These are phyloP conservation scores for Phaeosphaeriaceae sp. DNA, from an alignment of 2,329 filamentous ascomycete species.

Conservation along the genomic window DNA sequence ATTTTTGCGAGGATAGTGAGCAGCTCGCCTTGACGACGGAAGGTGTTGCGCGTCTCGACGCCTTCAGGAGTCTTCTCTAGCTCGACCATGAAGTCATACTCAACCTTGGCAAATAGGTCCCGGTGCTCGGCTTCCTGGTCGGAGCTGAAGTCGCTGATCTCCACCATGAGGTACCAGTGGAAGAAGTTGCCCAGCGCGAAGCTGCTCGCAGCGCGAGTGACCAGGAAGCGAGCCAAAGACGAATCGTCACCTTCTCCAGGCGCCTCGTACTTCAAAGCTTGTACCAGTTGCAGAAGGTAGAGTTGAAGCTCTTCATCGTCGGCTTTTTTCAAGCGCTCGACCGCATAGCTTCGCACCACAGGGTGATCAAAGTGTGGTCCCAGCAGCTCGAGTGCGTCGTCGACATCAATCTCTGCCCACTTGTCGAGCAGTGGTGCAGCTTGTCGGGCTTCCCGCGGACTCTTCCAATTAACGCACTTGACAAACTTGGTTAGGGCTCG, in stretches of 20 bases:
- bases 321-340: slow-evolving; percentile 87
- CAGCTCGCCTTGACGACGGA: slow-evolving; percentile 88
- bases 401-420: slow-evolving; percentile 97
- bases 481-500: slow-evolving; percentile 90
- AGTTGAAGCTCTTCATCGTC: slow-evolving; percentile 90
- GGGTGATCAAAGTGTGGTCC: slow-evolving; percentile 91
- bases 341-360: slow-evolving; percentile 88
- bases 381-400: slow-evolving; percentile 92
- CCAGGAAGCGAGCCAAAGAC: slow-evolving; percentile 86
- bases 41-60: slow-evolving; percentile 73
- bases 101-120: slow-evolving; percentile 88
- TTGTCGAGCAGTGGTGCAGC: slow-evolving; percentile 88
- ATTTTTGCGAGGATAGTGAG: slow-evolving; percentile 87
- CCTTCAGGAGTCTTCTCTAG: slow-evolving; percentile 76
- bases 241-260: slow-evolving; percentile 73
- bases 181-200: slow-evolving; percentile 93
- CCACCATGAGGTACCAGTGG: slow-evolving; percentile 98
- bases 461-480: slow-evolving; percentile 95
- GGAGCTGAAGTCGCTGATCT: slow-evolving; percentile 83
- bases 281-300: slow-evolving; percentile 92
- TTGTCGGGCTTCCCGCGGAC: slow-evolving; percentile 83
- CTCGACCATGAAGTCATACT: slow-evolving; percentile 94
- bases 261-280: slow-evolving; percentile 79
- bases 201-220: slow-evolving; percentile 84
- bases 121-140: slow-evolving; percentile 78